Conservation (phyloP, 23 red algal species). For the Agarophyton chilense region DNA sequence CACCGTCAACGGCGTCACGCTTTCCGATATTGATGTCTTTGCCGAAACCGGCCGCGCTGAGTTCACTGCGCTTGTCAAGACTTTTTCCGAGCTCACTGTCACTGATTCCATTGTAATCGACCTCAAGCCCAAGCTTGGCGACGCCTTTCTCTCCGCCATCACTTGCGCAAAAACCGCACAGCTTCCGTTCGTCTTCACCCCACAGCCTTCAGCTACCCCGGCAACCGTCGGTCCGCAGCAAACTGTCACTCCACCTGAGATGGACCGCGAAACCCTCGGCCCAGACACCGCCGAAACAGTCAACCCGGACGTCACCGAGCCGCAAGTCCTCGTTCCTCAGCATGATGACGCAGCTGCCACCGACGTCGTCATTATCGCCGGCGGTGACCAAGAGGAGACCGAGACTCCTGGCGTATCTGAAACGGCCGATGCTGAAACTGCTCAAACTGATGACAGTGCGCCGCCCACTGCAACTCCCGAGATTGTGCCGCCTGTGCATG, state of each 20-base stretch:
- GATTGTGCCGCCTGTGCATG: background rate
- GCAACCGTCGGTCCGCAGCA: background rate
- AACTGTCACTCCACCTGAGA: background rate
- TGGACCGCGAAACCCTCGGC: background rate
- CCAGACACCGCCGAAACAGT: background rate
- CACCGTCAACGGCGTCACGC: background rate
- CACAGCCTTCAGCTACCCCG: background rate
- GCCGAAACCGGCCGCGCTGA: slow-evolving; percentile 27
- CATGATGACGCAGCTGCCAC: too few relatives aligned
- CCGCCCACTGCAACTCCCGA: background rate
- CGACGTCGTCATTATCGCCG: too few relatives aligned
- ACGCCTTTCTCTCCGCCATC: slow-evolving; percentile 54
- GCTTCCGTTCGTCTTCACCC: background rate
- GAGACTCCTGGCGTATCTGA: too few relatives aligned
- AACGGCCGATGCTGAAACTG: background rate
- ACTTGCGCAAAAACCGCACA: slow-evolving; percentile 28
- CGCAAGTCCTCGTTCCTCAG: background rate
- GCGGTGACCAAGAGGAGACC: too few relatives aligned
- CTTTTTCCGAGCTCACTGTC: slow-evolving; percentile 42
- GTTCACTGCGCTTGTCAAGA: slow-evolving; percentile 50
- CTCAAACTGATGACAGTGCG: too few relatives aligned
- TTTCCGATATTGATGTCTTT: slow-evolving; percentile 42
- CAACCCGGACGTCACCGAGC: background rate
- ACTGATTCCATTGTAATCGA: slow-evolving; percentile 12
- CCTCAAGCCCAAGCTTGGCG: slow-evolving; percentile 12